Evolutionary conservation across 129 eudicot genomes (phyloP), one percentile per base, ranked within the genome.

Genomic region (Helichrysum umbraculigerum): DNA sequence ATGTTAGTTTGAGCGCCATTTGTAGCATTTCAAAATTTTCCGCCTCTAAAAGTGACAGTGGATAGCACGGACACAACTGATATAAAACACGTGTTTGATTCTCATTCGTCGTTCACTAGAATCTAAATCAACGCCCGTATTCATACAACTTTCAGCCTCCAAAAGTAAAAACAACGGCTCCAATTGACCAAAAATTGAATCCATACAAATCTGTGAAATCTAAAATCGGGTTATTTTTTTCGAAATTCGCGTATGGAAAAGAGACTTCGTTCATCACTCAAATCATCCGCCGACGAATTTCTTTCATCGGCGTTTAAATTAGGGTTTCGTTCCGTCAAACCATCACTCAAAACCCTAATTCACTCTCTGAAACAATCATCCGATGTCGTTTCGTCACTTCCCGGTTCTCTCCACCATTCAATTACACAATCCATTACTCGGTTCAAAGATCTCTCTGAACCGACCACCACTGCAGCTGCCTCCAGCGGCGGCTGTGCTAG

Each of bases 211-310:
- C 64, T 1, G 28, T 19, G 4, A 62, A 62, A 3, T 29, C 39
- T 6, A 28, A 64, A 73, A 70, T 9, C 66, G 4, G 29, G 11
- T 44, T 51, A 37, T 34, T 33, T 60, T 51, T 52, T 34, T 41
- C 37, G 20, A 33, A 81, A 64, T 14, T 41, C 41, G 25, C 22
- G 37, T 17, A 95, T 95, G 99, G 99, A 91, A 90, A 95, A 95
- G 76, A 47, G 96, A 32, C 89, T 95, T 15, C 90, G 99, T 1
- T 89, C 97, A 22, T 91, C 99, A 35, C 92, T 91, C 32, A 85
- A 81, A 42, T 85, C 86, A 73, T 95, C 99, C 29, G 89, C 96
- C 79, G 97, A 89, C 28, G 92, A 86, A 50, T 91, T 95, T 85
- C 94, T 95, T 47, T 71, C 82, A 57, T 77, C 94, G 11, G 92